A percentile compares a stretch with the other conserved stretches of the same genome.
Conservation (phyloP, 2,329 filamentous ascomycete genomes). For the Waltergamsia citrina region DNA sequence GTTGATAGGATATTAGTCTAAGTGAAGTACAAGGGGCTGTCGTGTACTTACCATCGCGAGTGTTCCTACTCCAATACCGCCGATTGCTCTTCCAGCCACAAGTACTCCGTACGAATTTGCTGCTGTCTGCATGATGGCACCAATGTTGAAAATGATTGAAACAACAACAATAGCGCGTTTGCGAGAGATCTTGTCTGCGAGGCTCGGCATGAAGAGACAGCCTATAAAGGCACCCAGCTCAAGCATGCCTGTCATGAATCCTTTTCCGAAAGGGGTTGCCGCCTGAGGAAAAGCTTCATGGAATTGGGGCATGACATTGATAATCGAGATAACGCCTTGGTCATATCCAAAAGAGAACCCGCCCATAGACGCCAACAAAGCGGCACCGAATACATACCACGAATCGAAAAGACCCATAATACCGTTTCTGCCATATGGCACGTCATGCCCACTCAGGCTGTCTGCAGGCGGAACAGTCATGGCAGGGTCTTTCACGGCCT, state of each 20-base stretch:
- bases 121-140: slow-evolving; percentile 27
- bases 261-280: slow-evolving; percentile 5
- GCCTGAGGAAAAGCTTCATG: slow-evolving; percentile 22
- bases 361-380: slow-evolving; percentile 19
- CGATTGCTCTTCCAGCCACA: slow-evolving; percentile 16
- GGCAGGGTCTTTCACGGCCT: too few species aligned
- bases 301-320: slow-evolving; percentile 16
- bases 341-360: slow-evolving; percentile 29
- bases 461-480: too few species aligned
- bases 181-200: slow-evolving; percentile 29
- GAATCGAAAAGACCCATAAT: slow-evolving; percentile 7
- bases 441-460: too few species aligned
- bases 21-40: neutral
- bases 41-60: slow-evolving; percentile 11
- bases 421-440: slow-evolving; percentile 7
- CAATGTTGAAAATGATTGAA: slow-evolving; percentile 27
- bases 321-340: slow-evolving; percentile 29
- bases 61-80: slow-evolving; percentile 18
- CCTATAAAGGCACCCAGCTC: slow-evolving; percentile 27
- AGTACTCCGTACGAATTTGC: slow-evolving; percentile 14
- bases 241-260: slow-evolving; percentile 32
- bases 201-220: slow-evolving; percentile 20
- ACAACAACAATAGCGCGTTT: slow-evolving; percentile 30
- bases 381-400: slow-evolving; percentile 6
- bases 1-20: neutral